Percentiles rank a stretch among this genome's conserved stretches.
Evolutionary conservation across 768 basidiomycete species (phyloP).

Genomic region (Vararia minispora): DNA sequence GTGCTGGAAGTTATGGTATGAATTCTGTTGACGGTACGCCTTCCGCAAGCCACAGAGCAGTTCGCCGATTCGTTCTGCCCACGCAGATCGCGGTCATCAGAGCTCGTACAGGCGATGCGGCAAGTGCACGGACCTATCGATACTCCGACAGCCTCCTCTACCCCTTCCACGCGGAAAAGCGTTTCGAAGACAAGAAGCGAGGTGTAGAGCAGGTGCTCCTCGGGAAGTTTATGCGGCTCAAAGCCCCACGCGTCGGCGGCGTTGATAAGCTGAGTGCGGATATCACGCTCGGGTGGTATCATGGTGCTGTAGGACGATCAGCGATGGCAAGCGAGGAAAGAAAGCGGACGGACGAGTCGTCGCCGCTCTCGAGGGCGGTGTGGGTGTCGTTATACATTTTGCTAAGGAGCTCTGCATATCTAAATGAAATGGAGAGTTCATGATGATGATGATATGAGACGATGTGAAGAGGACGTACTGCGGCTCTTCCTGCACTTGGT

Average conservation of each 20-base stretch:
- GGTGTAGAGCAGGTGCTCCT: slow-evolving; percentile 75
- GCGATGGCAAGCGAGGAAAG: slow-evolving; percentile 2
- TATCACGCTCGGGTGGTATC: slow-evolving; percentile 32
- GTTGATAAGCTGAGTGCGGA: slow-evolving; percentile 52
- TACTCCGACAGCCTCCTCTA: slow-evolving; percentile 46
- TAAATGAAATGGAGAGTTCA: slow-evolving; percentile 11
- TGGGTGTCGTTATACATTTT: slow-evolving; percentile 79
- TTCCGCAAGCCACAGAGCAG: slow-evolving; percentile 85
- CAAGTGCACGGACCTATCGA: slow-evolving; percentile 40
- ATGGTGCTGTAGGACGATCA: slow-evolving; percentile 16
- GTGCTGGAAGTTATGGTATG: slow-evolving; percentile 97
- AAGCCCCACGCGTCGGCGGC: slow-evolving; percentile 79
- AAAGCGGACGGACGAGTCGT: slow-evolving; percentile 29
- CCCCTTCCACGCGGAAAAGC: slow-evolving; percentile 68
- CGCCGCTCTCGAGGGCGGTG: slow-evolving; percentile 49
- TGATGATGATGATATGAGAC: background rate
- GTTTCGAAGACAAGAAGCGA: slow-evolving; percentile 82
- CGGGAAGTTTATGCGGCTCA: slow-evolving; percentile 73
- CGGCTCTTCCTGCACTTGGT: slow-evolving; percentile 34
- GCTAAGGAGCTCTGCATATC: slow-evolving; percentile 73
- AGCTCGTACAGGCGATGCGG: background rate
- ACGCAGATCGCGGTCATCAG: background rate
- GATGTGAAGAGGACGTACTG: slow-evolving; percentile 33
- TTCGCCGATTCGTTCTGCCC: slow-evolving; percentile 56
- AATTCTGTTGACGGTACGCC: slow-evolving; percentile 83